Evolutionary conservation across 1,284 basidiomycete genomes (phyloP), one percentile per base, ranked within the genome.

Genomic region (Stereum hirsutum): DNA sequence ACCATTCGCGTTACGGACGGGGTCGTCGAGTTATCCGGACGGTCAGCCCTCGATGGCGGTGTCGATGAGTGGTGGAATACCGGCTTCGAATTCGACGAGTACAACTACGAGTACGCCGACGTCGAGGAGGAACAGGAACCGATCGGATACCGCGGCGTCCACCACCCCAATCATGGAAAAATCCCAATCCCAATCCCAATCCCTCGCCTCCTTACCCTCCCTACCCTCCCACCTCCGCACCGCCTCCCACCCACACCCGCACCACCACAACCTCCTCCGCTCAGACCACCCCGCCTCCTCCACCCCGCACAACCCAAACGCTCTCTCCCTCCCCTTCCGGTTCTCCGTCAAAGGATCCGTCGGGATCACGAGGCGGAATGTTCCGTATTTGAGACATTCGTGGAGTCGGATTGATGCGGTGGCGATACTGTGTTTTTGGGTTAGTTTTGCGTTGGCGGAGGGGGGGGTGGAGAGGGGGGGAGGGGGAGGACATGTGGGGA

Each of bases 361-460:
- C 43, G 63, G 70, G 44, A 78, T 76, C 51, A 72, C 75, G 14
- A 63, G 61, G 24, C 68, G 76, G 38, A 84, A 84, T 52, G 63
- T 87, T 3, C 90, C 95, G 0, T 99, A 92, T 58, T 69, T 98
- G 4, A 76, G 95, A 3, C 92, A 98, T 56, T 90, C 88, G 43
- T 98, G 94, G 93, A 89, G 85, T 53, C 75, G 94, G 25, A 85
- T 96, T 45, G 94, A 99, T 60, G 78, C 88, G 49, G 63, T 97
- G 27, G 89, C 95, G 2, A 78, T 97, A 39, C 48, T 81, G 19
- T 70, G 77, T 46, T 94, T 91, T 57, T 94, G 89, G 89, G 72
- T 88, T 42, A 72, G 76, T 4, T 93, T 97, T 56, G 60, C 59
- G 1, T 69, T 98, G 37, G 78, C 89, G 0, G 62, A 75, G 17